Evolutionary conservation across 2,329 filamentous ascomycete genomes (phyloP), one percentile per base, ranked within the genome.

Genomic region (Penicillium sp.): DNA sequence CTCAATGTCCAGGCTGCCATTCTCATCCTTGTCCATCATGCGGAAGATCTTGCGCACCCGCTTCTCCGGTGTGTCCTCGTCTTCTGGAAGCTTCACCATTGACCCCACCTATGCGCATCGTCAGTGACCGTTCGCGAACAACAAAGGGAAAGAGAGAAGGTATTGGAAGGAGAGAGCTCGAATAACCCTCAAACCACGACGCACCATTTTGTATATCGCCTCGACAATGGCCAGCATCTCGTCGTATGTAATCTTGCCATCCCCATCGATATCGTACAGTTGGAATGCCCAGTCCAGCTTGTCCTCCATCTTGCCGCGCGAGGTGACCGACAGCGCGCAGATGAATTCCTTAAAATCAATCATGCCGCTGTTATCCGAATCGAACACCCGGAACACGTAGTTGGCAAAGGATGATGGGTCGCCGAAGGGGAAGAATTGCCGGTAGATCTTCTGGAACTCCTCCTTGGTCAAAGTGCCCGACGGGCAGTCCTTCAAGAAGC

Each of bases 21-120:
- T 98, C 81, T 98, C 94, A 76, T 99, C 95, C 85, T 99, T 99
- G 83, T 99, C 95, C 95, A 99, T 99, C 95, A 98, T 98, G 72
- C 89, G 85, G 84, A 99, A 99, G 77, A 99, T 98, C 84, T 99
- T 99, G 78, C 85, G 88, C 63, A 99, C 95, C 65, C 95, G 89
- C 83, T 99, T 99, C 83, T 98, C 94, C 18, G 95, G 95, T 58
- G 95, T 99, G 79, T 99, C 94, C 82, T 99, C 95, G 79, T 99
- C 95, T 78, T 97, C 92, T 54, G 95, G 95, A 46, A 99, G 85
- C 79, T 98, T 98, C 70, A 99, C 95, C 95, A 99, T 99, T 54
- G 93, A 96, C 66, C 95, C 95, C 71, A 97, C 93, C 93, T 53
- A 27, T 33, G 35, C 27, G 18, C 16, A 27, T 10, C 27, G 55